These are phyloP conservation scores for Saccharomyces jurei DNA, from an alignment of 805 yeast species.

Conservation along the genomic window DNA sequence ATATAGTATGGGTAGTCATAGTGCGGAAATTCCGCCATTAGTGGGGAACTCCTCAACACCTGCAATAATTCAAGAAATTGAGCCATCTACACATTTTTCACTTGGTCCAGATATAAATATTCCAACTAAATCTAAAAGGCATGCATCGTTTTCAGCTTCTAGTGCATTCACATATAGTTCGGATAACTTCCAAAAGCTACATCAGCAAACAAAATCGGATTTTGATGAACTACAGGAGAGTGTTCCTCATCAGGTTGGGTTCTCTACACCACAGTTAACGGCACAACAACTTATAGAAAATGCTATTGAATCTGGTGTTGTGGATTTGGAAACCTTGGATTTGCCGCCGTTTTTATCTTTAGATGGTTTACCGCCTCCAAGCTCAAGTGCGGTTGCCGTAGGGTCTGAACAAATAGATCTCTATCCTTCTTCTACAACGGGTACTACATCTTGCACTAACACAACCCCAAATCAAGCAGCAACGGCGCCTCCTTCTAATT, in stretches of 20 bases:
- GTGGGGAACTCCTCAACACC: neutral
- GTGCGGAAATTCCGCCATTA: neutral
- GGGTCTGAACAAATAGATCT: neutral
- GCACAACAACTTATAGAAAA: constrained; percentile 38
- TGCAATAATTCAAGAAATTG: neutral
- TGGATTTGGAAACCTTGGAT: constrained; percentile 17
- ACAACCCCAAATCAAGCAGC: neutral
- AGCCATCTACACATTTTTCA: neutral
- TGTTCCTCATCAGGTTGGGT: constrained; percentile 62
- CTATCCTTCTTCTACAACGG: neutral
- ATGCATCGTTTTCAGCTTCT: constrained; percentile 39
- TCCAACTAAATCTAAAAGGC: constrained; percentile 29
- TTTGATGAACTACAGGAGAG: constrained; percentile 13
- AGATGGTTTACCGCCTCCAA: constrained; percentile 6
- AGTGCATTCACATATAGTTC: constrained; percentile 32
- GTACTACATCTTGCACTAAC: neutral
- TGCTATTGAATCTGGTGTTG: constrained; percentile 20
- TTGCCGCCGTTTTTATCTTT: constrained; percentile 22
- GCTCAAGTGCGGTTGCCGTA: neutral
- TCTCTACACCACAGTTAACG: constrained; percentile 69
- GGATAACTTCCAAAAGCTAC: neutral
- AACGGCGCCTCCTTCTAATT: neutral
- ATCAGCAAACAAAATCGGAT: constrained; percentile 1
- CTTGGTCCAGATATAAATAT: neutral
- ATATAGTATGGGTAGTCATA: neutral